Evolutionary conservation across 192 early-diverging fungal species (phyloP).

Genomic region (Podila minutissima): DNA sequence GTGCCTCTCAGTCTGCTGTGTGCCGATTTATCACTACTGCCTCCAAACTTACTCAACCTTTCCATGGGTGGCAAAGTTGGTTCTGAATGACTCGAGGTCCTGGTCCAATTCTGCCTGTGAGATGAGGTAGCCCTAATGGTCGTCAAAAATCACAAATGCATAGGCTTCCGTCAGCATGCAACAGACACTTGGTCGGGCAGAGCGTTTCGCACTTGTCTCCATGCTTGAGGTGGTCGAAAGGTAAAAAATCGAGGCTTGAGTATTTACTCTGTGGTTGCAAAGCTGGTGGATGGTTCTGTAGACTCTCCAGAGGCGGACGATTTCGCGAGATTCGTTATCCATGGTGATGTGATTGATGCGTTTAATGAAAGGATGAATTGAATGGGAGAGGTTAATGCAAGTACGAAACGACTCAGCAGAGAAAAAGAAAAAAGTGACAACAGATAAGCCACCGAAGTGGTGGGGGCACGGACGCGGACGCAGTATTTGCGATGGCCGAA

Average conservation of each 20-base stretch:
- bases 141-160: neutral
- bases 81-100: constrained; percentile 82
- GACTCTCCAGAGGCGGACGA: constrained; percentile 82
- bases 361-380: neutral
- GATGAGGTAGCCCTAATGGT: constrained; percentile 82
- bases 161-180: neutral
- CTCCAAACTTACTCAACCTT: constrained; percentile 74
- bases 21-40: too few species aligned
- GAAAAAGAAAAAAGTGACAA: constrained; percentile 3
- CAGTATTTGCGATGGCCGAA: neutral
- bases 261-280: constrained; percentile 81
- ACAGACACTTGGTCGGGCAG: neutral
- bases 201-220: neutral
- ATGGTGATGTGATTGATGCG: constrained; percentile 17
- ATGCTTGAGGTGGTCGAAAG: neutral
- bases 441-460: neutral
- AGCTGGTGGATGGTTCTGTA: constrained; percentile 92
- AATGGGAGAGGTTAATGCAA: neutral
- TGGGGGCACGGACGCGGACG: neutral
- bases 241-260: neutral
- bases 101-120: constrained; percentile 82
- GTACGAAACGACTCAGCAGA: neutral
- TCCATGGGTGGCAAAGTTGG: constrained; percentile 72
- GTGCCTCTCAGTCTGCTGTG: too few species aligned
- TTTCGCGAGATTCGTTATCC: constrained; percentile 64